Base-by-base conservation (phyloP, 148 eudicot genomes). In the Vaccinium myrtillus region DNA sequence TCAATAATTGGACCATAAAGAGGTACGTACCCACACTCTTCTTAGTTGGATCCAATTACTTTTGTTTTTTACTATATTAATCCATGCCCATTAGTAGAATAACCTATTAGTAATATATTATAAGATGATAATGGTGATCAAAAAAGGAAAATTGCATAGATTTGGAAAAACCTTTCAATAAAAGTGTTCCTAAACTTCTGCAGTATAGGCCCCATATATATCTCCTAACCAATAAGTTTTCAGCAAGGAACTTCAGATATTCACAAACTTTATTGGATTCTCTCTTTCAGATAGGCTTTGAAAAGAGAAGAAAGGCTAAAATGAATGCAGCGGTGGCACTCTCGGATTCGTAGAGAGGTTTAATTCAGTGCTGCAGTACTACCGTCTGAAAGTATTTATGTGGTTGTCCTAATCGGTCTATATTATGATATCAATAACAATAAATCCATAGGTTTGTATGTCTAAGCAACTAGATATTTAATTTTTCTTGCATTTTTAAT, bases 1-100 rank as follows among this genome's bases (percentile, higher is more conserved):
- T 48, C 70, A 74, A 83, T 83, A 73, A 75, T 83, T 75, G 85
- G 65, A 53, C 21, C 79, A 3, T 19, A 19, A 53, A 80, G 54
- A 51, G 59, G 77, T 53, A 10, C 55, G 77, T 53, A 10, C 55
- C 84, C 76, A 70, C 78, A 63, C 48, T 43, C 70, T 67, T 43
- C 70, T 67, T 81, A 81, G 70, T 56, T 80, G 50, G 50, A 80
- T 80, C 51, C 70, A 19, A 80, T 59, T 80, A 16, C 18, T 58
- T 32, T 18, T 58, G 48, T 56, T 80, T 18, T 18, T 80, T 43
- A 80, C 27, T 80, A 80, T 56, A 80, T 56, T 80, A 80, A 36
- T 80, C 82, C 51, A 50, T 30, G 43, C 70, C 51, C 69, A 78
- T 78, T 46, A 59, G 13, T 79, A 4, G 27, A 80, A 36, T 43